Evolutionary conservation across 768 basidiomycete genomes (phyloP), one percentile per base, ranked within the genome.

Genomic region (Clathrus columnatus): DNA sequence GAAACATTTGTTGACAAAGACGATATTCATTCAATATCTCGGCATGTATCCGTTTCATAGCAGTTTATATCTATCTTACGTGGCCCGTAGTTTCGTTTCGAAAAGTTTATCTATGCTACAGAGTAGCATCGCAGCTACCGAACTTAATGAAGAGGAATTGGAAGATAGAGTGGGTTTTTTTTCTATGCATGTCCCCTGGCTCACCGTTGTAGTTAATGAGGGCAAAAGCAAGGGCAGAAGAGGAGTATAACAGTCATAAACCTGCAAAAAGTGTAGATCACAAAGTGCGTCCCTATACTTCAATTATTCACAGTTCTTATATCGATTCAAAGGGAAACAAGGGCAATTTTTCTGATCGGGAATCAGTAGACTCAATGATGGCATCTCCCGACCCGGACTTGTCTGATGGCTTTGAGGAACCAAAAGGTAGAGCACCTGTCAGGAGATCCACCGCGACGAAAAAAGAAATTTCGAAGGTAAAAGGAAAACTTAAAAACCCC

Each of bases 1-100:
- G 85, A 90, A 73, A 78, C 85, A 69, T 98, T 89, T 70, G 94
- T 99, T 57, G 94, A 97, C 68, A 99, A 99, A 75, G 95, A 97
- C 64, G 93, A 96, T 68, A 83, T 81, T 26, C 88, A 93, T 72
- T 91, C 95, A 7, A 95, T 99, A 65, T 80, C 84, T 60, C 79
- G 74, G 92, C 93, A 60, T 61, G 87, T 79, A 36, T 27, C 29
- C 36, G 24, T 27, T 54, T 29, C 23, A 7, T 41, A 54, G 51
- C 43, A 51, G 59, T 43, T 56, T 50, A 52, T 18, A 51, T 28
- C 20, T 36, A 43, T 17, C 18, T 27, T 7, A 17, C 24, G 48
- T 46, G n/a, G 29, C n/a, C 30, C 57, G 56, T 61, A 91, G 88
- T 44, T 88, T 91, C 68, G 88, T 91, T 8, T 68, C 64, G 27